phyloP scores from a whole-genome alignment of 129 eudicot genomes.

The Chrysanthemum seticuspe region DNA sequence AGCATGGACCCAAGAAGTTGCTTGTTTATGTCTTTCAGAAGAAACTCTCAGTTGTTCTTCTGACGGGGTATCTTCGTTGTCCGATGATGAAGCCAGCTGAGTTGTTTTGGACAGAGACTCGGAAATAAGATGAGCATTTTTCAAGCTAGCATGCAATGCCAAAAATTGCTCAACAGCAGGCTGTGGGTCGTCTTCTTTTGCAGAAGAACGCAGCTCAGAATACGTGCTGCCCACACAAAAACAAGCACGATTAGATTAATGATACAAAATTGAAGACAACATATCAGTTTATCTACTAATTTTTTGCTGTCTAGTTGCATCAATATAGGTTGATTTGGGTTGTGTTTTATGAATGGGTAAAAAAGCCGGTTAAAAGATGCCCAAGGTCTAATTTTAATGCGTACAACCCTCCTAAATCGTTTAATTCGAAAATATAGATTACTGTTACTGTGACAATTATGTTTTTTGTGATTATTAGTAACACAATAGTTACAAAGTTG shows the following conservation, averaged over 20 bases:
- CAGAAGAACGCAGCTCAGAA: conserved; percentile 71
- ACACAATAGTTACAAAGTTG: too few relatives aligned
- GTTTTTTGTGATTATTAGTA: too few relatives aligned
- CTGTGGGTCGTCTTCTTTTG: conserved; percentile 89
- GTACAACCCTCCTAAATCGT: too few relatives aligned
- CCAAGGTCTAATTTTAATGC: too few relatives aligned
- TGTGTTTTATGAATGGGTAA: too few relatives aligned
- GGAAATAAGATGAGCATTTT: conserved; percentile 46
- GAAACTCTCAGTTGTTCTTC: conserved; percentile 61
- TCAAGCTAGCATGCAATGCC: conserved; percentile 61
- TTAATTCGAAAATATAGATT: too few relatives aligned
- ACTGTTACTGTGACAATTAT: too few relatives aligned
- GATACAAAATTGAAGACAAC: neutral
- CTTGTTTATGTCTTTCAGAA: conserved; percentile 70
- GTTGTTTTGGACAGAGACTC: conserved; percentile 62
- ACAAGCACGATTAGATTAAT: neutral
- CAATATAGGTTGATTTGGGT: too few relatives aligned
- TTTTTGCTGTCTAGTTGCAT: too few relatives aligned
- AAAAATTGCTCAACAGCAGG: conserved; percentile 84
- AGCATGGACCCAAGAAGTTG: conserved; percentile 86
- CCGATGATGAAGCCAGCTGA: conserved; percentile 42
- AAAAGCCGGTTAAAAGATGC: too few relatives aligned
- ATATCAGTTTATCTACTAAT: neutral
- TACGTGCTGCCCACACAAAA: conserved; percentile 57
- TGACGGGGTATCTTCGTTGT: conserved; percentile 56